A percentile compares a stretch with the other conserved stretches of the same genome.
Evolutionary conservation across 306 rosid genomes (phyloP).

Genomic region (Gleditsia sinensis): DNA sequence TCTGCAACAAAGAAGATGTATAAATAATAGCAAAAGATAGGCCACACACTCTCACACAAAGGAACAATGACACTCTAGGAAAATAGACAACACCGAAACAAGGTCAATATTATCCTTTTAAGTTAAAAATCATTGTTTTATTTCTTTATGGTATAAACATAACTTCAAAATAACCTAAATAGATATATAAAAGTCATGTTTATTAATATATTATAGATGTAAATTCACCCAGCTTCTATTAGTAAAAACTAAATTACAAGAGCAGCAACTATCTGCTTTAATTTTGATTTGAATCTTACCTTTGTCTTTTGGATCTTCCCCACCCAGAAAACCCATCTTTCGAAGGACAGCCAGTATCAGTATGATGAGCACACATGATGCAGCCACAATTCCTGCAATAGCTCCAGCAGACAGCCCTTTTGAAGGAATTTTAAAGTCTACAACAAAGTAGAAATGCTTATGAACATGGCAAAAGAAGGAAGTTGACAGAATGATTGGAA

Average conservation of each 20-base stretch:
- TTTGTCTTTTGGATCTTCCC: slow-evolving; percentile 51
- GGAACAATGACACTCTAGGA: background rate
- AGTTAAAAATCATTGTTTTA: background rate
- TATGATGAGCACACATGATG: slow-evolving; percentile 43
- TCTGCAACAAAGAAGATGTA: slow-evolving; percentile 41
- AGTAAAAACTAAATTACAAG: slow-evolving; percentile 12
- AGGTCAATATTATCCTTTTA: too few relatives aligned
- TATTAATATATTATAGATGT: background rate
- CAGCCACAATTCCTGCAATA: slow-evolving; percentile 73
- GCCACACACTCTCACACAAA: background rate
- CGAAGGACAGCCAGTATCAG: slow-evolving; percentile 54
- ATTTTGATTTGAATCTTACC: slow-evolving; percentile 45
- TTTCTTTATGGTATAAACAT: background rate
- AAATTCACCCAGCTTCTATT: background rate
- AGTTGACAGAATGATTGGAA: background rate
- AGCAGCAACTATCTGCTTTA: background rate
- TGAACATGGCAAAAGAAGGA: background rate
- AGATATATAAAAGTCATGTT: too few relatives aligned
- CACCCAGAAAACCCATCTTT: slow-evolving; percentile 51
- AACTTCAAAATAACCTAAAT: too few relatives aligned
- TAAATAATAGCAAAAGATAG: background rate
- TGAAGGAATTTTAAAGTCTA: slow-evolving; percentile 59
- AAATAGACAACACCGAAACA: background rate
- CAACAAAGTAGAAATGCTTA: slow-evolving; percentile 21
- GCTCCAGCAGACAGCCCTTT: slow-evolving; percentile 63